Conservation (phyloP, 2,329 filamentous ascomycete genomes). For the Ophiocordyceps sinensis region DNA sequence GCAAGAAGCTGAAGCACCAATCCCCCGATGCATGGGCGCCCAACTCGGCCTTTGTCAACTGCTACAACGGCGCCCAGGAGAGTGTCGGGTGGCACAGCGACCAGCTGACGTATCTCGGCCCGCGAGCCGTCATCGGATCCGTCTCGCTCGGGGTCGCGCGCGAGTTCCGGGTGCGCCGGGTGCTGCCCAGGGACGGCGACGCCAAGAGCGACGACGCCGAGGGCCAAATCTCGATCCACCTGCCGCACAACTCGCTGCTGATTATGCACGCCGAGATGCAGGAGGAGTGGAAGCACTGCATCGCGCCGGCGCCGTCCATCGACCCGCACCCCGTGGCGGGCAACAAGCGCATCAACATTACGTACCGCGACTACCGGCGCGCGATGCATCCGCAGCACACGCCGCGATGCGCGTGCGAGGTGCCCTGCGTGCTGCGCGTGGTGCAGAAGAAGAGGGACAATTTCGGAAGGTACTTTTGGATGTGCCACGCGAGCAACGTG, state of each 20-base stretch:
- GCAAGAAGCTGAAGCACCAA: conserved; percentile 65
- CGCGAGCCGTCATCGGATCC: conserved; percentile 76
- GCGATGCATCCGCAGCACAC: conserved; percentile 65
- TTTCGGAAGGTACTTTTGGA: conserved; percentile 78
- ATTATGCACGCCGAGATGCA: conserved; percentile 98
- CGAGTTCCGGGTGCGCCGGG: conserved; percentile 75
- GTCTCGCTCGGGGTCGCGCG: conserved; percentile 83
- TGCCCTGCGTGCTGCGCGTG: conserved; percentile 57
- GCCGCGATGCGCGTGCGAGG: conserved; percentile 60
- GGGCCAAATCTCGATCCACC: conserved; percentile 82
- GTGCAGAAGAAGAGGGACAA: conserved; percentile 68
- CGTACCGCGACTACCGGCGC: conserved; percentile 74
- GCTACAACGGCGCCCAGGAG: conserved; percentile 69
- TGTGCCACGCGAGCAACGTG: conserved; percentile 68
- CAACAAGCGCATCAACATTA: conserved; percentile 79
- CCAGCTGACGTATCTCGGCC: conserved; percentile 84
- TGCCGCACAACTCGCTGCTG: conserved; percentile 86
- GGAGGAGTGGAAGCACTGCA: conserved; percentile 88
- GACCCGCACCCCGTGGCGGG: conserved; percentile 74
- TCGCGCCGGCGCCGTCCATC: conserved; percentile 60
- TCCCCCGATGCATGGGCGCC: conserved; percentile 60
- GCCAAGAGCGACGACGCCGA: conserved; percentile 41
- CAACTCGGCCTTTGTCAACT: conserved; percentile 90
- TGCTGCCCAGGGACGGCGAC: conserved; percentile 44
- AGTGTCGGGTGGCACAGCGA: conserved; percentile 88